These are phyloP conservation scores for Penicillium sp. DNA, from an alignment of 2,329 filamentous ascomycete genomes.

Conservation along the genomic window DNA sequence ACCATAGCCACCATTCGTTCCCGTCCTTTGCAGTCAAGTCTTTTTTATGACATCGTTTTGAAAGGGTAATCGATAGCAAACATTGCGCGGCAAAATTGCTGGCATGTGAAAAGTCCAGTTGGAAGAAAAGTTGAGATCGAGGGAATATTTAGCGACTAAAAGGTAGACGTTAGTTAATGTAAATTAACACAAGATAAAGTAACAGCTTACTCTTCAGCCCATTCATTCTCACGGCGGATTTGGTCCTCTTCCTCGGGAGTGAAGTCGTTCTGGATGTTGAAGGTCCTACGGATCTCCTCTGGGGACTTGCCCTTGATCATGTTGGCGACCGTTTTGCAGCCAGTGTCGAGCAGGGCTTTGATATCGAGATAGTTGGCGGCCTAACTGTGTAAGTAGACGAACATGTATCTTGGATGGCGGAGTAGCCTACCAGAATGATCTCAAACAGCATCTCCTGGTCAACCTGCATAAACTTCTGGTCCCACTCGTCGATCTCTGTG, in stretches of 20 bases:
- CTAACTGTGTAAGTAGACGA: conserved; percentile 42
- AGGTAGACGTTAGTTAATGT: background rate
- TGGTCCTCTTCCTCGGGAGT: conserved; percentile 98
- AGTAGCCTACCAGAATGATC: conserved; percentile 78
- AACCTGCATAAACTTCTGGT: conserved; percentile 99
- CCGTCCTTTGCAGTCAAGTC: background rate
- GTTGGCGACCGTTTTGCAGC: conserved; percentile 99
- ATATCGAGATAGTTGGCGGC: conserved; percentile 99
- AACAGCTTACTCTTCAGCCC: conserved; percentile 68
- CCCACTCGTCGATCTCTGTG: conserved; percentile 98
- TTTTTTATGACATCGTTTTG: background rate
- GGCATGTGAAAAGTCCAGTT: background rate
- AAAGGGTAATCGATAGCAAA: background rate
- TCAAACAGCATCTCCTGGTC: conserved; percentile 99
- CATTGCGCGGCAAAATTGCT: background rate
- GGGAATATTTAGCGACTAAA: background rate
- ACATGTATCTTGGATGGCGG: background rate
- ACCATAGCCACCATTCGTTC: background rate
- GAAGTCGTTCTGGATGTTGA: conserved; percentile 99
- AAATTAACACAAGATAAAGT: background rate
- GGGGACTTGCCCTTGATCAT: conserved; percentile 99
- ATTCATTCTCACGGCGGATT: conserved; percentile 87
- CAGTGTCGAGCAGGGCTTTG: conserved; percentile 94
- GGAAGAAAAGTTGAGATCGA: background rate
- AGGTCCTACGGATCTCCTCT: conserved; percentile 98